Evolutionary conservation across 139 green algal genomes (phyloP).

Genomic region (Chlorella sorokiniana): DNA sequence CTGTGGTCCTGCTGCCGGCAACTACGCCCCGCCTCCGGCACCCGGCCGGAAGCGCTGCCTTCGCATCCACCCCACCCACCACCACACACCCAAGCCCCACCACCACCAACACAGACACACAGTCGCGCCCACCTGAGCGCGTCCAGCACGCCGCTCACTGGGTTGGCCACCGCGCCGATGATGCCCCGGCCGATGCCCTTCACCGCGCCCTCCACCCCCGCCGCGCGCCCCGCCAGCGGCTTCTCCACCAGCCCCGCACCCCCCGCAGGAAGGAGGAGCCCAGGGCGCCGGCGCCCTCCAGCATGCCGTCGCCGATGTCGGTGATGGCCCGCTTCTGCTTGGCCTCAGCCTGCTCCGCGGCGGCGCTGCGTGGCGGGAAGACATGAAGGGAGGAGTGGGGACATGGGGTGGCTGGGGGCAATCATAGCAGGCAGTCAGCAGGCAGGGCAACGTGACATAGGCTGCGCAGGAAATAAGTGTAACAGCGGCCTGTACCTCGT

Average conservation of each 20-base stretch:
- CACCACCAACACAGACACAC: not conserved
- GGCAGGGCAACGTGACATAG: not conserved
- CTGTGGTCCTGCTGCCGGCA: no score
- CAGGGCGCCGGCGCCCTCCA: constrained; percentile 77
- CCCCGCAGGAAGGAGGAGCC: constrained; percentile 72
- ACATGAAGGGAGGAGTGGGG: not conserved
- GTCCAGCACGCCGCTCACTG: constrained; percentile 80
- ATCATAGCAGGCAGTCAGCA: no score
- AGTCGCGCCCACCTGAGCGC: constrained; percentile 39
- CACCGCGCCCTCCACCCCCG: constrained; percentile 65
- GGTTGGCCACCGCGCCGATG: constrained; percentile 76
- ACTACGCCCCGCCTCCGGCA: no score
- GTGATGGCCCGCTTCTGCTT: constrained; percentile 47
- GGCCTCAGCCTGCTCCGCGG: not conserved
- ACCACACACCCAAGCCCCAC: no score
- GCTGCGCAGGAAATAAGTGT: not conserved
- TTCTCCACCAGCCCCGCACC: constrained; percentile 83
- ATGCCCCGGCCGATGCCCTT: constrained; percentile 77
- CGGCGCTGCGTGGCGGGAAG: not conserved
- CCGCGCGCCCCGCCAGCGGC: constrained; percentile 79
- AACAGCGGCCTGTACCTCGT: not conserved
- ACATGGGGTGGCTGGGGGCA: no score
- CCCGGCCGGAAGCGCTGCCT: no score
- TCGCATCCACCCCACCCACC: no score
- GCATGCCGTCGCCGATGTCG: constrained; percentile 71